Evolutionary conservation across 768 basidiomycete genomes (phyloP), one percentile per base, ranked within the genome.

Genomic region (Suillus decipiens): DNA sequence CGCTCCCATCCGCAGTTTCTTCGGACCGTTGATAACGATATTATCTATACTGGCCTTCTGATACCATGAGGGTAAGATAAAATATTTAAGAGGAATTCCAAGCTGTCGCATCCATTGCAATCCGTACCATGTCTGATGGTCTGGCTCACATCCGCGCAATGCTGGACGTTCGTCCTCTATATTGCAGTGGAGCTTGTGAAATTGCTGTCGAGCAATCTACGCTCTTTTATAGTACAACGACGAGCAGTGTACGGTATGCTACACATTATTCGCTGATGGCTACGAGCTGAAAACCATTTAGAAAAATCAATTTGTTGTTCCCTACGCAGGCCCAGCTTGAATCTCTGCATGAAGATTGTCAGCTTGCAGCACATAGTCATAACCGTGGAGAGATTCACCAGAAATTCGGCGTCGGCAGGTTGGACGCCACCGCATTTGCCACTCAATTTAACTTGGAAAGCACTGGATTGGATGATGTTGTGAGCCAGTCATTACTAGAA

Each of bases 321-420:
- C 53, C 41, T 33, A 62, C 41, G 19, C 50, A 43, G 33, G 12
- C n/a, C n/a, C 48, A 63, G 42, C 50, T 62, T 5, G 60, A 72
- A 22, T 58, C 65, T 11, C 76, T 83, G 2, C 61, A 72, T 0
- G 60, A 67, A 1, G 76, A 77, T 1, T 82, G 82, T 64, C 66
- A 78, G 4, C 78, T 74, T 0, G 81, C 81, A 6, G 72, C 77
- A 0, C 83, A 81, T 59, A 81, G 81, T 7, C 31, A 62, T 0
- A 66, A 73, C 17, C 57, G 75, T 7, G 61, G 79, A 43, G 76
- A 80, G 31, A 76, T 81, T 0, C 62, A 76, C 5, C 80, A 82
- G 65, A 80, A 82, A 54, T 68, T 75, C 33, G 80, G 79, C 63
- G 80, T 79, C 0, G 74, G 80, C 3, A 84, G 83, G 70, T 67